Base-by-base conservation (phyloP, 2,329 filamentous ascomycete species). In the Scedosporium aurantiacum region DNA sequence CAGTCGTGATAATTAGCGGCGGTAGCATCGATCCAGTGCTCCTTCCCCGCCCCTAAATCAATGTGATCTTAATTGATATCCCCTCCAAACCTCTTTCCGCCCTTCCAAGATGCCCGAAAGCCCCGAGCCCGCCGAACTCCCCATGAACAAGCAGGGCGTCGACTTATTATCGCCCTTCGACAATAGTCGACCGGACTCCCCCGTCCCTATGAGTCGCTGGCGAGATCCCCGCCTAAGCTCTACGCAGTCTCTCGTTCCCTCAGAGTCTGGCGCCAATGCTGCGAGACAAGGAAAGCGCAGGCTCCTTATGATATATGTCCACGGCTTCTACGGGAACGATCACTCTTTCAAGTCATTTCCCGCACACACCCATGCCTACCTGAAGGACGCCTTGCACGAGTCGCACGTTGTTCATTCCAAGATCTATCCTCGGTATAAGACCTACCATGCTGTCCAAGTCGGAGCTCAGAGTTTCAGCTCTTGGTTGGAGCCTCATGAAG, bases 291-390 rank as follows among this genome's bases (percentile, higher is more conserved):
- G 66, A 69, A 27, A 68, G 54, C 79, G 83, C 64, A 83, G 78
- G 27, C 78, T 97, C 25, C 79, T 97, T 1, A 71, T 96, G 23
- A 78, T 96, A 60, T 96, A 91, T 70, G 85, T 96, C 61, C 92
- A 96, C 75, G 91, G 92, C 63, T 96, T 95, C 74, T 88, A 94
- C 80, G 91, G 92, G 59, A 88, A 90, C 63, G 89, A 94, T 71
- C 88, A 88, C 37, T 95, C 89, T 62, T 97, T 97, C 70, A 83
- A 86, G 64, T 90, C 88, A 54, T 96, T 97, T 67, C 92, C 92
- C 0, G 89, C 89, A 6, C 91, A 96, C 74, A 83, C 96, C 3
- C 92, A 97, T 71, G 83, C 85, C 66, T 79, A 89, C 41, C 78
- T 95, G 45, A 84, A 84, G 12, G 77, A 83, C 7, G 78, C 86